phyloP scores from a whole-genome alignment of 2,329 filamentous ascomycete species.

The Paraphaeosphaeria minitans region DNA sequence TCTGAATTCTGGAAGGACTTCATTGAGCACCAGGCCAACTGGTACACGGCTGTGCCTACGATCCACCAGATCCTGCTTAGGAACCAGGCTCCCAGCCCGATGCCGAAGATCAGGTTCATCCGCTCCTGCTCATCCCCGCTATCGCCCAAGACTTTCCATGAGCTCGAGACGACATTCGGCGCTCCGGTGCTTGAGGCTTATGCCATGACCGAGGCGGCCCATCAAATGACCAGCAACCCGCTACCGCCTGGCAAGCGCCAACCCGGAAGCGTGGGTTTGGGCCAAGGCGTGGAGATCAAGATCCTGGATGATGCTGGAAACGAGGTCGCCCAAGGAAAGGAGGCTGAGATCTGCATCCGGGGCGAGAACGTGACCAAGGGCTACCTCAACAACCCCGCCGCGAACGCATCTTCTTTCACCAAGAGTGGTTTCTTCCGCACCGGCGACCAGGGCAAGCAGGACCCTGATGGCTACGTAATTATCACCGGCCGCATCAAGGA shows the following conservation, averaged over 20 bases:
- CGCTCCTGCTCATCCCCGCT: constrained; percentile 85
- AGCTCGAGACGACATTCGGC: constrained; percentile 74
- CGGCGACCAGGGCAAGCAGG: constrained; percentile 82
- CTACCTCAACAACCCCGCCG: constrained; percentile 80
- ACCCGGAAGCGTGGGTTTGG: constrained; percentile 81
- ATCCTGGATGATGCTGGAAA: constrained; percentile 74
- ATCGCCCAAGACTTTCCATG: constrained; percentile 79
- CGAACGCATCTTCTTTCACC: constrained; percentile 76
- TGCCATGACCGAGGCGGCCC: constrained; percentile 89
- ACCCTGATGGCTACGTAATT: constrained; percentile 79
- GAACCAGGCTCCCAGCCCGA: constrained; percentile 68
- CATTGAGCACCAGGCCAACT: constrained; percentile 74
- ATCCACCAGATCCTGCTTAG: constrained; percentile 89
- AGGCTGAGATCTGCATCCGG: constrained; percentile 82
- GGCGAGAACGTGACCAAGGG: constrained; percentile 85
- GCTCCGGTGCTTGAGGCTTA: constrained; percentile 88
- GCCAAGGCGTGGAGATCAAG: constrained; percentile 80
- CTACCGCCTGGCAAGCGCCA: constrained; percentile 71
- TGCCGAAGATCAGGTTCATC: constrained; percentile 81
- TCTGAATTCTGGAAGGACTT: constrained; percentile 84
- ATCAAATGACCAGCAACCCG: constrained; percentile 77
- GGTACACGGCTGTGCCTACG: constrained; percentile 92
- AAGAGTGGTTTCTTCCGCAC: constrained; percentile 83
- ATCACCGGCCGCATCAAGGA: constrained; percentile 95
- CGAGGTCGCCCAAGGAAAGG: constrained; percentile 69